Percentiles rank a stretch among this genome's conserved stretches.
Evolutionary conservation across 2,329 filamentous ascomycete species (phyloP).

Genomic region (Phaeomoniella chlamydospora): DNA sequence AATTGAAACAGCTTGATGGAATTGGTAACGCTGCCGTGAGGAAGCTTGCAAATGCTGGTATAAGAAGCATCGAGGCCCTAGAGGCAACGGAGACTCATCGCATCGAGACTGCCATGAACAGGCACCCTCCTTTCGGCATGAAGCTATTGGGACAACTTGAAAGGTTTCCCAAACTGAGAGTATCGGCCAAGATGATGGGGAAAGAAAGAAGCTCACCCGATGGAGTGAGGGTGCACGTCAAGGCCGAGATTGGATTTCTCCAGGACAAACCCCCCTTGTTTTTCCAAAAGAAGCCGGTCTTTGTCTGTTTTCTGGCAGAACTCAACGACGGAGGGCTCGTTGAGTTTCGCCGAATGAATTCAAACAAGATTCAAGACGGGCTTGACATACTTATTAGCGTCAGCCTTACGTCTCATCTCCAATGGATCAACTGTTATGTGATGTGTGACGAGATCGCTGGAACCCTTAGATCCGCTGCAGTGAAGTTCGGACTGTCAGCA

Average conservation of each 20-base stretch:
- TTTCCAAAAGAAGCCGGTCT: constrained; percentile 52
- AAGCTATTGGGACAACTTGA: constrained; percentile 50
- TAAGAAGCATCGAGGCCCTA: constrained; percentile 59
- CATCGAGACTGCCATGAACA: constrained; percentile 63
- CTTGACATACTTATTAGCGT: constrained; percentile 48
- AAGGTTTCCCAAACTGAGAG: constrained; percentile 55
- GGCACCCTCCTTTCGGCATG: constrained; percentile 70
- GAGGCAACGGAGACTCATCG: constrained; percentile 50
- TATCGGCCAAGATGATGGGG: constrained; percentile 36
- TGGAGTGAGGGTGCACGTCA: constrained; percentile 45
- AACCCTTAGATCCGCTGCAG: constrained; percentile 36
- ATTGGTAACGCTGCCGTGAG: constrained; percentile 63
- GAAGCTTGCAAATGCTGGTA: constrained; percentile 56
- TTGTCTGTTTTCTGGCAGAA: constrained; percentile 61
- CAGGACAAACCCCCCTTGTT: constrained; percentile 47
- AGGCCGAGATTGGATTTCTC: constrained; percentile 53
- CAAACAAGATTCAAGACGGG: constrained; percentile 47
- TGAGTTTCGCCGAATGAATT: constrained; percentile 52
- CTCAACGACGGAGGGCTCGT: constrained; percentile 53
- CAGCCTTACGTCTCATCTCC: constrained; percentile 36
- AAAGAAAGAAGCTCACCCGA: constrained; percentile 23
- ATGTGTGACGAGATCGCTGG: constrained; percentile 76
- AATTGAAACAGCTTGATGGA: constrained; percentile 69
- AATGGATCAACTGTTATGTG: constrained; percentile 51
- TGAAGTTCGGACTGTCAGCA: constrained; percentile 34